phyloP scores from a whole-genome alignment of 2,329 filamentous ascomycete genomes.

The Geosmithia morbida region DNA sequence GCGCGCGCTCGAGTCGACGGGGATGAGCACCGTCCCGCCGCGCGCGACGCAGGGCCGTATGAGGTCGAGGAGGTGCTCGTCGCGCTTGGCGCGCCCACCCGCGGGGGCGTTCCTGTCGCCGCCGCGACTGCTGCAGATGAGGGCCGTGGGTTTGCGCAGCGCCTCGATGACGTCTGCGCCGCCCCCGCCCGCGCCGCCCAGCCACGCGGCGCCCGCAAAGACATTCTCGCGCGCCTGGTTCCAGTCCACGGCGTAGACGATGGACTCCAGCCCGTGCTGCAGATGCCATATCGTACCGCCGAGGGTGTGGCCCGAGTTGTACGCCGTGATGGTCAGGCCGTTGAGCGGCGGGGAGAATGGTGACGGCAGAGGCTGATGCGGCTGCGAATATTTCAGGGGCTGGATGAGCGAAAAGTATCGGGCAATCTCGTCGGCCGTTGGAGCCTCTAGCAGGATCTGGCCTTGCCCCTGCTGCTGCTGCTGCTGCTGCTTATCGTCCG shows the following conservation, averaged over 20 bases:
- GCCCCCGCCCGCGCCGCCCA: slow-evolving; percentile 54
- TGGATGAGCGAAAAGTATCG: slow-evolving; percentile 85
- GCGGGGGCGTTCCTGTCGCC: slow-evolving; percentile 56
- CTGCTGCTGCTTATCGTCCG: slow-evolving; percentile 27
- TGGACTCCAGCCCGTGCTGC: slow-evolving; percentile 89
- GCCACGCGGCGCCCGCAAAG: slow-evolving; percentile 83
- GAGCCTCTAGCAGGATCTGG: slow-evolving; percentile 53
- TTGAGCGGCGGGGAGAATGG: slow-evolving; percentile 81
- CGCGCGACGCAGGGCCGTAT: slow-evolving; percentile 65
- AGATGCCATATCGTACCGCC: slow-evolving; percentile 99
- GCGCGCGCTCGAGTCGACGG: slow-evolving; percentile 88
- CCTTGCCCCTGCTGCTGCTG: too few species aligned
- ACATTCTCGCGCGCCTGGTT: slow-evolving; percentile 96
- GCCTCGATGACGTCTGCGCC: slow-evolving; percentile 76
- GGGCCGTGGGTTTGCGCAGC: slow-evolving; percentile 78
- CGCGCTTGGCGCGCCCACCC: slow-evolving; percentile 64
- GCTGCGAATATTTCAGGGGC: slow-evolving; percentile 91
- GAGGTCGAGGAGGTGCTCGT: slow-evolving; percentile 72
- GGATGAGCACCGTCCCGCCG: slow-evolving; percentile 84
- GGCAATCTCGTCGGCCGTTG: slow-evolving; percentile 77
- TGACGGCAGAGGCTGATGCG: slow-evolving; percentile 76
- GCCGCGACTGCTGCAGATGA: slow-evolving; percentile 82
- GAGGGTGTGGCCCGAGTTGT: slow-evolving; percentile 89
- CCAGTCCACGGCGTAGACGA: slow-evolving; percentile 97
- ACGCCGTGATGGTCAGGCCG: slow-evolving; percentile 87